A percentile compares a stretch with the other conserved stretches of the same genome.
phyloP scores from a whole-genome alignment of 331 rosid species.

The Rhamnella rubrinervis region DNA sequence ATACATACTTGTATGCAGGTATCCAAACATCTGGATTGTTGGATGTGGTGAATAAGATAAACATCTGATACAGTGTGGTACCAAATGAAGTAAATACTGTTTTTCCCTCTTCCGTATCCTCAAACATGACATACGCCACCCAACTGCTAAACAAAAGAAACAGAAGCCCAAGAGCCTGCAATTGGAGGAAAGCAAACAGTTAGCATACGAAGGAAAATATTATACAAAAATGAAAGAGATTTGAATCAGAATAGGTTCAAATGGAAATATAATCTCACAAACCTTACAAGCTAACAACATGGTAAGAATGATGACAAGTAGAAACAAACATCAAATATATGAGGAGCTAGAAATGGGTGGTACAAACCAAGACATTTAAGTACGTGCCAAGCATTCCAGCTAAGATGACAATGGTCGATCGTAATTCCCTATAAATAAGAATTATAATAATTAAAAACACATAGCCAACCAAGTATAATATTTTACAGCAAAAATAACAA shows the following conservation, averaged over 20 bases:
- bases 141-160: conserved; percentile 95
- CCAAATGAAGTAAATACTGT: conserved; percentile 79
- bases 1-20: conserved; percentile 94
- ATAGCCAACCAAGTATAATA: background rate
- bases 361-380: conserved; percentile 79
- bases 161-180: conserved; percentile 83
- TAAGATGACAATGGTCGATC: conserved; percentile 61
- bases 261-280: conserved; percentile 1
- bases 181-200: conserved; percentile 25
- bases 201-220: background rate
- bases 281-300: background rate
- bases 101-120: conserved; percentile 85
- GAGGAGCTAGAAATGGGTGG: conserved; percentile 19
- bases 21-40: conserved; percentile 98
- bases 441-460: background rate
- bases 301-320: conserved; percentile 3
- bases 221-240: background rate
- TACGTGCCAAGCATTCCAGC: conserved; percentile 94
- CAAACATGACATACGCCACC: conserved; percentile 94
- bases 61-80: conserved; percentile 74
- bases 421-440: conserved; percentile 62
- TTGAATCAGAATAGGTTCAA: background rate
- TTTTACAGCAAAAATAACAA: background rate
- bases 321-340: conserved; percentile 17
- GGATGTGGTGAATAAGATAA: conserved; percentile 84